Conservation (phyloP, 768 basidiomycete species). For the Russula vinacea region DNA sequence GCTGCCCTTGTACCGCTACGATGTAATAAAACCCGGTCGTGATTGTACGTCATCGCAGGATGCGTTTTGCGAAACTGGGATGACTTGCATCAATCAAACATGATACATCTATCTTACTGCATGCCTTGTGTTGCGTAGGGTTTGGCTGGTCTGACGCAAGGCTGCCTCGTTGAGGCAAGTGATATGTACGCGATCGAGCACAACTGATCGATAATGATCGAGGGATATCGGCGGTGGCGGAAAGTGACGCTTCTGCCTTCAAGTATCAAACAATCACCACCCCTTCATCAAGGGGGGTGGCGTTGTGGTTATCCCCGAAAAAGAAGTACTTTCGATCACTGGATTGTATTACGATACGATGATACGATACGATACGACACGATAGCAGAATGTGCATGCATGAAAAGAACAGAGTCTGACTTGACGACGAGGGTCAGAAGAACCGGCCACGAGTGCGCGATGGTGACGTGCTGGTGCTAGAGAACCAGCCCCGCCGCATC, state of each 20-base stretch:
- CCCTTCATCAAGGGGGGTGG: slow-evolving; percentile 1
- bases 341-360: background rate
- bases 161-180: slow-evolving; percentile 20
- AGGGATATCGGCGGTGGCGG: slow-evolving; percentile 8
- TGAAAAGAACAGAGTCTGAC: background rate
- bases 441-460: background rate
- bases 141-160: slow-evolving; percentile 11
- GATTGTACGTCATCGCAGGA: slow-evolving; percentile 25
- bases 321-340: background rate
- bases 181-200: slow-evolving; percentile 11
- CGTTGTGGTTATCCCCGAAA: background rate
- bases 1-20: slow-evolving; percentile 21
- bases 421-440: background rate
- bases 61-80: slow-evolving; percentile 10
- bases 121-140: slow-evolving; percentile 16
- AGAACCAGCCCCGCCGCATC: too few species aligned
- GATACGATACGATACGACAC: background rate
- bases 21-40: slow-evolving; percentile 12
- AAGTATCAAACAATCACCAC: background rate
- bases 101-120: background rate
- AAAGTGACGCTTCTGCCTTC: background rate
- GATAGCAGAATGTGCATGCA: background rate
- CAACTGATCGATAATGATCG: slow-evolving; percentile 20
- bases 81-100: slow-evolving; percentile 4
- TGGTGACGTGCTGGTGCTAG: too few species aligned